Percentiles rank a stretch among this genome's conserved stretches.
These are phyloP conservation scores for Cryptococcus sp. DNA, from an alignment of 1,284 basidiomycete species.

Conservation along the genomic window DNA sequence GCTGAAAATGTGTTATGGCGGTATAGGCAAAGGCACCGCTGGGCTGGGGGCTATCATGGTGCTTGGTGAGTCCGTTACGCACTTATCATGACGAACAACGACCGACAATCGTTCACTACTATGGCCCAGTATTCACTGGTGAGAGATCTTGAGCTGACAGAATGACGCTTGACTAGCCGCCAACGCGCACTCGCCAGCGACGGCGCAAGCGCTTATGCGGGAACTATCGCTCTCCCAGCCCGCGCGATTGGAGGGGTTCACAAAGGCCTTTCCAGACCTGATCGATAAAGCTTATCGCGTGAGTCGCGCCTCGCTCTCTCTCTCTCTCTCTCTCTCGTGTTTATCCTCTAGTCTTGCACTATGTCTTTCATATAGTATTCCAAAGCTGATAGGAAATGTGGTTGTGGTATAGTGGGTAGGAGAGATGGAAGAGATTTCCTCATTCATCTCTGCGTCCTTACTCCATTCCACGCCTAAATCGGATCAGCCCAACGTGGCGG, in stretches of 20 bases:
- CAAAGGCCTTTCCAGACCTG: constrained; percentile 13
- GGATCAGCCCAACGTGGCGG: constrained; percentile 1
- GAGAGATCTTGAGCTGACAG: not conserved
- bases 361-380: not conserved
- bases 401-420: constrained; percentile 18
- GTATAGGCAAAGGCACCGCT: constrained; percentile 20
- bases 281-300: constrained; percentile 26
- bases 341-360: not conserved
- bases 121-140: not conserved
- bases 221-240: constrained; percentile 12
- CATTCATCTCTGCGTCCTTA: constrained; percentile 19
- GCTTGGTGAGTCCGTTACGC: constrained; percentile 12
- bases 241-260: constrained; percentile 5
- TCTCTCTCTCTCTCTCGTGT: not conserved
- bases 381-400: not conserved
- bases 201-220: constrained; percentile 19
- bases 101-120: no score
- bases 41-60: constrained; percentile 17
- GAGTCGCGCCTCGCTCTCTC: not conserved
- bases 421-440: constrained; percentile 28
- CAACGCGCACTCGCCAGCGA: constrained; percentile 23
- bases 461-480: not conserved
- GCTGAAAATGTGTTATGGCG: constrained; percentile 29
- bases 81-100: no score
- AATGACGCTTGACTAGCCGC: constrained; percentile 9